Conservation (phyloP, 192 early-diverging fungal species). For the Podila minutissima region DNA sequence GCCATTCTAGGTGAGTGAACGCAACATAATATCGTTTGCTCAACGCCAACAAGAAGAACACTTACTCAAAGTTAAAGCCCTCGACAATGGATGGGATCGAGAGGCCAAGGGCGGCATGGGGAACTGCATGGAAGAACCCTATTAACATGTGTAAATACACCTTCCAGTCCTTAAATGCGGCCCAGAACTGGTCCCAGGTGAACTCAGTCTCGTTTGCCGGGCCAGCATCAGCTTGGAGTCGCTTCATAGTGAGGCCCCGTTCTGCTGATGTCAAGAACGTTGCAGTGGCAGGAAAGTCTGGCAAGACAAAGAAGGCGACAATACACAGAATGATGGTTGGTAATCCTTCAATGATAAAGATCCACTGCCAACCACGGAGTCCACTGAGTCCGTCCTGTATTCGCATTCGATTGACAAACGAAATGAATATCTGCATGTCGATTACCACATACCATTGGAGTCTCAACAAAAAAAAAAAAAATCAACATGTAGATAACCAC, state of each 20-base stretch:
- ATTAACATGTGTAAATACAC: conserved; percentile 54
- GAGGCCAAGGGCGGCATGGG: conserved; percentile 64
- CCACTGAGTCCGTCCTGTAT: conserved; percentile 52
- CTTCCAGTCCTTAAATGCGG: conserved; percentile 55
- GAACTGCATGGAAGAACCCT: conserved; percentile 64
- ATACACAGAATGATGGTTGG: conserved; percentile 27
- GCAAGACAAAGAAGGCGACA: conserved; percentile 44
- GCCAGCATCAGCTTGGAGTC: conserved; percentile 53
- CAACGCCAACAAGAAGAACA: too few relatives aligned
- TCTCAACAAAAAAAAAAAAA: too few relatives aligned
- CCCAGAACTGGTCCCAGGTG: conserved; percentile 48
- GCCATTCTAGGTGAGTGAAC: too few relatives aligned
- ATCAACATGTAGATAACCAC: too few relatives aligned
- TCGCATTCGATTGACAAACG: too few relatives aligned
- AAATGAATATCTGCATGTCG: too few relatives aligned
- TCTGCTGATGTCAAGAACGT: conserved; percentile 51
- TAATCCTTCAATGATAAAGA: conserved; percentile 71
- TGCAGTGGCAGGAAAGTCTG: conserved; percentile 54
- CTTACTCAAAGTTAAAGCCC: conserved; percentile 10
- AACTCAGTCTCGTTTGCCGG: conserved; percentile 44
- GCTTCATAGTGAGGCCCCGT: conserved; percentile 28
- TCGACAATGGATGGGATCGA: conserved; percentile 73
- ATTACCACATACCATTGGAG: too few relatives aligned
- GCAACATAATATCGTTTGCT: too few relatives aligned
- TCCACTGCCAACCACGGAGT: conserved; percentile 59